Percentiles rank a stretch among this genome's conserved stretches.
Conservation (phyloP, 2,329 filamentous ascomycete species). For the Blumeriella jaapii region DNA sequence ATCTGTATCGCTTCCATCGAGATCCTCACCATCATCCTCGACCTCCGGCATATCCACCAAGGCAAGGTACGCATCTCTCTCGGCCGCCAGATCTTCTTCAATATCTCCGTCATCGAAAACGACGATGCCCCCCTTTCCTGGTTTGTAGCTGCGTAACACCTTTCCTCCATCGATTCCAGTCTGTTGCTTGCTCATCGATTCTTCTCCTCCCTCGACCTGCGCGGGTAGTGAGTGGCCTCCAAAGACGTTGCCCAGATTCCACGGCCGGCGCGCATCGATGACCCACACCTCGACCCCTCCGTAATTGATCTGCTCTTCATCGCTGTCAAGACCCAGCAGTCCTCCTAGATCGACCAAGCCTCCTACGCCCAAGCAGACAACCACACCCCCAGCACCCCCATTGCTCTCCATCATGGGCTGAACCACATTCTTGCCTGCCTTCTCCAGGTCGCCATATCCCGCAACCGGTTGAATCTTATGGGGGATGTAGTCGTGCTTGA, state of each 20-base stretch:
- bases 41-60: slow-evolving; percentile 82
- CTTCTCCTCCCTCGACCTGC: slow-evolving; percentile 34
- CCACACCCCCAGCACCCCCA: slow-evolving; percentile 77
- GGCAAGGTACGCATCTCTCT: slow-evolving; percentile 76
- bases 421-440: slow-evolving; percentile 67
- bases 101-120: slow-evolving; percentile 97
- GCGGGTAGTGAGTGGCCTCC: slow-evolving; percentile 49
- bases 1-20: slow-evolving; percentile 36
- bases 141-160: slow-evolving; percentile 59
- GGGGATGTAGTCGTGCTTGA: slow-evolving; percentile 94
- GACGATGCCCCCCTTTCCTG: slow-evolving; percentile 76
- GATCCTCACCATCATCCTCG: slow-evolving; percentile 48
- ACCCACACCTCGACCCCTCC: slow-evolving; percentile 93
- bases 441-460: slow-evolving; percentile 81
- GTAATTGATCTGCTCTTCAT: slow-evolving; percentile 54
- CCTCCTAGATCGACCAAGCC: slow-evolving; percentile 80
- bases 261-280: slow-evolving; percentile 80
- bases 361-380: slow-evolving; percentile 86
- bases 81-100: slow-evolving; percentile 62
- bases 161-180: slow-evolving; percentile 62
- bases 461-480: slow-evolving; percentile 95
- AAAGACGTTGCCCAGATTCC: slow-evolving; percentile 92
- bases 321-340: slow-evolving; percentile 61
- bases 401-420: slow-evolving; percentile 74
- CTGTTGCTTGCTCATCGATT: slow-evolving; percentile 36